Base-by-base conservation (phyloP, 306 rosid species). In the Crotalaria pallida region DNA sequence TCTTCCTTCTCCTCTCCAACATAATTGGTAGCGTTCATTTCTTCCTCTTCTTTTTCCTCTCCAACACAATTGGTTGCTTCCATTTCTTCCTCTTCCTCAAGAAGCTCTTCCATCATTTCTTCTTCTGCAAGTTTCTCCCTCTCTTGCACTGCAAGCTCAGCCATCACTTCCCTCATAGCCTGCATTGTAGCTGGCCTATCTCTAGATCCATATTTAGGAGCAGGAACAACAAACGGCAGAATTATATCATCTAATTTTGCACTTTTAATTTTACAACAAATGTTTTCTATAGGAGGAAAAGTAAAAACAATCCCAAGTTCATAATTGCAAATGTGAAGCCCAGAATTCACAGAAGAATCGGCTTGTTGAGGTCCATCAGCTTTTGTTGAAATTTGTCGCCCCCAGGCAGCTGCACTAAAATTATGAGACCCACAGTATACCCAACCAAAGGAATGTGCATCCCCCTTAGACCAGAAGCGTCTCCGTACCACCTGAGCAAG, bases 381-480 rank as follows among this genome's bases (percentile, higher is more conserved):
- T 59, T 66, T 84, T 71, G 45, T 8, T 15, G 79, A 62, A 76
- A 90, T 82, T 65, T 82, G 77, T 19, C 90, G 79, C 49, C 96
- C 96, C 95, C 95, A 90, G 34, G 96, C 92, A 72, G 96, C 95
- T 58, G 95, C 95, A 74, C 95, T 88, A 72, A 90, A 90, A 82
- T 90, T 88, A 73, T 90, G 95, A 21, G 96, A 90, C 34, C 96
- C 96, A 60, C 90, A 88, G 55, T 88, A 90, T 45, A 88, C 84
- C 96, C 96, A 90, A 67, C 96, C 96, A 67, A 50, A 60, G 2
- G 88, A 81, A 81, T 82, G 77, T 59, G 72, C 76, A 52, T 47
- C 85, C 51, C 31, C 50, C 71, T 50, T 49, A 17, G 95, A 84
- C 85, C 77, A 84, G 78, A 90, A 90, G 60, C 85, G 73, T 73